These are phyloP conservation scores for Xylaria sp. DNA, from an alignment of 2,329 filamentous ascomycete species.

Conservation along the genomic window DNA sequence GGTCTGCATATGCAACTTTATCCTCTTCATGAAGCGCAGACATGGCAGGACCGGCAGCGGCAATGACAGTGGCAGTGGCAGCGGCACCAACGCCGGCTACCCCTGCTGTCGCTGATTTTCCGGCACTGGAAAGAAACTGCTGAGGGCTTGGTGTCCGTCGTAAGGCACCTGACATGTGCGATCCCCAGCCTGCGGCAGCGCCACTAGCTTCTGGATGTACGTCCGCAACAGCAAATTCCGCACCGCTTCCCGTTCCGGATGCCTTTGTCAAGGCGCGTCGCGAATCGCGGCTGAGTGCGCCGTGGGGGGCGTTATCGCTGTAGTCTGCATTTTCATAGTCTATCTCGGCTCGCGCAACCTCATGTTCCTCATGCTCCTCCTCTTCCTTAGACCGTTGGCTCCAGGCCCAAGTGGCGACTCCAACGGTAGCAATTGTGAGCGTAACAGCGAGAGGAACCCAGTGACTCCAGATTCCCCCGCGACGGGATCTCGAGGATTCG, in stretches of 20 bases:
- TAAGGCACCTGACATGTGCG: constrained; percentile 74
- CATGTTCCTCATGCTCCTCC: constrained; percentile 54
- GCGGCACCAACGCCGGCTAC: constrained; percentile 72
- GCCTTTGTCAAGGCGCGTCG: constrained; percentile 34
- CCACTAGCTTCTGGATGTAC: constrained; percentile 33
- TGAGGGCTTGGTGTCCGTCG: constrained; percentile 80
- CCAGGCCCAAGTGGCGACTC: constrained; percentile 88
- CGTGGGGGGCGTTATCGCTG: constrained; percentile 48
- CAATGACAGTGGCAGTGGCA: constrained; percentile 49
- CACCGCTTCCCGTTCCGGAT: constrained; percentile 37
- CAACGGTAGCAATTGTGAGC: constrained; percentile 79
- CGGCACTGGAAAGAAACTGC: constrained; percentile 79
- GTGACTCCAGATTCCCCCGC: constrained; percentile 65
- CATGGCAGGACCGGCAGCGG: constrained; percentile 68
- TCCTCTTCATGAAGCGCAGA: constrained; percentile 81
- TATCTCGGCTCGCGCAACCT: constrained; percentile 45
- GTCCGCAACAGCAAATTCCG: constrained; percentile 39
- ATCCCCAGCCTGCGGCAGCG: constrained; percentile 56
- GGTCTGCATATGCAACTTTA: constrained; percentile 72
- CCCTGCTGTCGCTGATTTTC: constrained; percentile 73
- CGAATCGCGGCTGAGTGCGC: constrained; percentile 36
- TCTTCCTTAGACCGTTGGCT: constrained; percentile 75
- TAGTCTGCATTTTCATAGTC: constrained; percentile 47
- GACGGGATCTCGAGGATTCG: constrained; percentile 57
- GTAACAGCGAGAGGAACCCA: constrained; percentile 87